Evolutionary conservation across 495 filamentous ascomycete genomes (phyloP).

Genomic region (Penicillium macrosclerotiorum): DNA sequence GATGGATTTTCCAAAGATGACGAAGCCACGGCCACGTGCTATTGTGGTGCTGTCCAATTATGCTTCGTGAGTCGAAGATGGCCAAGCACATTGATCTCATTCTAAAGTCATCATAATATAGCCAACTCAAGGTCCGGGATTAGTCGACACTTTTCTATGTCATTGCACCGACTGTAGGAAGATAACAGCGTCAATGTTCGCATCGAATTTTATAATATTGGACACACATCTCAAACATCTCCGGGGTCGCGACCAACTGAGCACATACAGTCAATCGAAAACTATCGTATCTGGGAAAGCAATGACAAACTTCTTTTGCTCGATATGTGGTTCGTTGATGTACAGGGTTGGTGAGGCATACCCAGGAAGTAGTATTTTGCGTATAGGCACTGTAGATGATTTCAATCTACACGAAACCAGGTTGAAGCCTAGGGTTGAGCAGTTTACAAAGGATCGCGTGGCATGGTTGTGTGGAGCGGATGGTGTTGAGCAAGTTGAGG

Average conservation of each 20-base stretch:
- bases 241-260: constrained; percentile 46
- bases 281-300: constrained; percentile 31
- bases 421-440: constrained; percentile 32
- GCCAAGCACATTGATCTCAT: no score
- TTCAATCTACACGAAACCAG: constrained; percentile 49
- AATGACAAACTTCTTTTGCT: constrained; percentile 55
- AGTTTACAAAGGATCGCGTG: not conserved
- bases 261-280: constrained; percentile 30
- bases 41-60: constrained; percentile 54
- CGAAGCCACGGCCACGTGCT: constrained; percentile 53
- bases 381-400: constrained; percentile 55
- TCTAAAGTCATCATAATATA: no score
- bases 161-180: constrained; percentile 59
- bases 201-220: constrained; percentile 50
- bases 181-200: constrained; percentile 59
- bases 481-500: not conserved
- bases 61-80: constrained; percentile 41
- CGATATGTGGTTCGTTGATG: constrained; percentile 52
- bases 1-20: constrained; percentile 39
- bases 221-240: constrained; percentile 42
- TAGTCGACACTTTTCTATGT: constrained; percentile 52
- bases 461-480: not conserved
- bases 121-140: constrained; percentile 38
- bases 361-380: constrained; percentile 40
- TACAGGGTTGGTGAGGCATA: constrained; percentile 37